phyloP scores from a whole-genome alignment of 1,284 basidiomycete species.

The Quambalaria eucalypti region DNA sequence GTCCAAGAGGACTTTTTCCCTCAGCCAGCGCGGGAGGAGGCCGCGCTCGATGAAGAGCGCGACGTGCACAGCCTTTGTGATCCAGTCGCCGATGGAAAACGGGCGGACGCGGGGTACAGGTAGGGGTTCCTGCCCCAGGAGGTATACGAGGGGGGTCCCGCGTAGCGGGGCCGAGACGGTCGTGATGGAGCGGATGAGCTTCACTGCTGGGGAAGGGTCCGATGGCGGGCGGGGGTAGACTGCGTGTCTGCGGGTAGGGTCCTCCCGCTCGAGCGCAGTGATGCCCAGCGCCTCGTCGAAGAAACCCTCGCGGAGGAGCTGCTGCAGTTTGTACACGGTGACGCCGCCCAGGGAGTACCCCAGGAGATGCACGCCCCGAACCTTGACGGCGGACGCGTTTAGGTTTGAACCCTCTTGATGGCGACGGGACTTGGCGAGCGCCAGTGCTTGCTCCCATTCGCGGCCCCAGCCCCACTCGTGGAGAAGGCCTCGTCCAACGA shows the following conservation, averaged over 20 bases:
- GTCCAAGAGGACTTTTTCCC: constrained; percentile 1
- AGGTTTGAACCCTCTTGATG: too few relatives aligned
- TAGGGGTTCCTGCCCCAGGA: constrained; percentile 16
- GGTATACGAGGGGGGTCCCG: constrained; percentile 30
- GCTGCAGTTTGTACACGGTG: constrained; percentile 23
- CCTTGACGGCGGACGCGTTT: too few relatives aligned
- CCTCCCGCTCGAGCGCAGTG: too few relatives aligned
- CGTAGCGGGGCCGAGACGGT: constrained; percentile 22
- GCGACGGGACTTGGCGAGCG: not conserved
- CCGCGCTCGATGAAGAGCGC: constrained; percentile 9
- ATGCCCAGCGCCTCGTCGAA: constrained; percentile 17
- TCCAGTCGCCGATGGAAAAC: constrained; percentile 18
- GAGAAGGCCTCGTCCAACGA: constrained; percentile 21
- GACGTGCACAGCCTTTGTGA: constrained; percentile 23
- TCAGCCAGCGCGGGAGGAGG: not conserved
- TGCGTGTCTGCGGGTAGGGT: too few relatives aligned
- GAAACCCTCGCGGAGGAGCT: constrained; percentile 19
- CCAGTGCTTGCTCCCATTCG: not conserved
- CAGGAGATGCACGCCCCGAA: constrained; percentile 53
- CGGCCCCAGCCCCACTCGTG: constrained; percentile 52
- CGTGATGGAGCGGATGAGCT: constrained; percentile 20
- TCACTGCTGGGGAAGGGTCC: not conserved
- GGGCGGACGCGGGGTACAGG: constrained; percentile 20
- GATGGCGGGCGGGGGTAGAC: not conserved
- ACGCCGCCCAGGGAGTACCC: constrained; percentile 54